These are phyloP conservation scores for Hypoxylon lenormandii DNA, from an alignment of 495 filamentous ascomycete genomes.

Conservation along the genomic window DNA sequence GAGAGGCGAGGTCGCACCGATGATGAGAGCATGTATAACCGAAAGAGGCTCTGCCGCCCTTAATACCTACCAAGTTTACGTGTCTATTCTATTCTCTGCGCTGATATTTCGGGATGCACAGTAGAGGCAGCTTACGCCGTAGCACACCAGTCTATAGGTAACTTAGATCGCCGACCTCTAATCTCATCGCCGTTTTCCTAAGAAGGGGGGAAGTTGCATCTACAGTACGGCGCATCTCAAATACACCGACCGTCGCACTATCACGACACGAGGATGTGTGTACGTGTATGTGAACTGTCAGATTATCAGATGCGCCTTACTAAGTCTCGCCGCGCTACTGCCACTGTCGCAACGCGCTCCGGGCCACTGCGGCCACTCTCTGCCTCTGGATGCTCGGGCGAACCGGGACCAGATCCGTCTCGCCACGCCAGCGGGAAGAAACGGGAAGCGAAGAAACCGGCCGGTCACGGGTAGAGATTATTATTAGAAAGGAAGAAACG, in stretches of 20 bases:
- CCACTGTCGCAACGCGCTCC: not conserved
- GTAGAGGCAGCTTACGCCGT: not conserved
- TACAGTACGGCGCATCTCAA: no score
- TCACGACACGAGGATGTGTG: constrained; percentile 2
- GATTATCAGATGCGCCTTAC: not conserved
- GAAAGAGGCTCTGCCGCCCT: constrained; percentile 23
- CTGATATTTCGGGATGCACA: not conserved
- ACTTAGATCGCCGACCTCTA: no score
- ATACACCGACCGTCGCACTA: not conserved
- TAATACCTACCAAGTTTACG: not conserved
- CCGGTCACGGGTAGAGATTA: not conserved
- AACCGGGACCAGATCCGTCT: constrained; percentile 26
- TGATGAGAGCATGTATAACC: not conserved
- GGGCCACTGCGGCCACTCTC: not conserved
- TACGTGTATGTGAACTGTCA: constrained; percentile 13
- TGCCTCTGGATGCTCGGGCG: constrained; percentile 4
- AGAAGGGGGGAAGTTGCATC: no score
- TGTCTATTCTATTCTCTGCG: not conserved
- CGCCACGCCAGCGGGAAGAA: constrained; percentile 14
- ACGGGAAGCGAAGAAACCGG: not conserved
- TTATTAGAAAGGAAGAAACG: not conserved
- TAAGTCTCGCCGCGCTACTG: not conserved
- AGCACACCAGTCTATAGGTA: not conserved
- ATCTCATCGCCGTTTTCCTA: no score
- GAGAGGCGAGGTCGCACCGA: constrained; percentile 20